These are phyloP conservation scores for Boletus sp. DNA, from an alignment of 768 basidiomycete genomes.

Conservation along the genomic window DNA sequence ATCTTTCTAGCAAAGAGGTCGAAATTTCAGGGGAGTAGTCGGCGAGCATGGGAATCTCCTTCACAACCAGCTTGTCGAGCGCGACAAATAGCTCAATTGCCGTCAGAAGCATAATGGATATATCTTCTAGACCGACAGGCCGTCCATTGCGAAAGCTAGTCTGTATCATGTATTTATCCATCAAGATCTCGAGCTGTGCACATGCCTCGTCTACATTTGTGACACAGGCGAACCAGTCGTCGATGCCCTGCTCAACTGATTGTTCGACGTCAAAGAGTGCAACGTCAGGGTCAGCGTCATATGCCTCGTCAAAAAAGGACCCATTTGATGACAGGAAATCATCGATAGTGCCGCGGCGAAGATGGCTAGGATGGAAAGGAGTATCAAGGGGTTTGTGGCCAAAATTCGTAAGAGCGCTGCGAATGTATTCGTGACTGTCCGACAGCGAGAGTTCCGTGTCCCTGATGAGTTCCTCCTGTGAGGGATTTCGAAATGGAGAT, in stretches of 20 bases:
- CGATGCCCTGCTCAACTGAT: slow-evolving; percentile 29
- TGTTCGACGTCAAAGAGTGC: slow-evolving; percentile 38
- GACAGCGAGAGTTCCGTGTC: slow-evolving; percentile 35
- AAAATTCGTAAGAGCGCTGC: slow-evolving; percentile 7
- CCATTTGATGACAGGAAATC: slow-evolving; percentile 15
- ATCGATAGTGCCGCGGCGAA: slow-evolving; percentile 5
- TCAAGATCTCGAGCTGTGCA: slow-evolving; percentile 17
- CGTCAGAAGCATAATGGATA: slow-evolving; percentile 39
- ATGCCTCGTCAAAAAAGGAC: slow-evolving; percentile 4
- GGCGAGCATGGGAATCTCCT: slow-evolving; percentile 22
- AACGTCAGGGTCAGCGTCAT: slow-evolving; percentile 5
- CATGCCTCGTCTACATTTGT: slow-evolving; percentile 7
- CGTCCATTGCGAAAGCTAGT: too few species aligned
- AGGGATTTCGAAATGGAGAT: slow-evolving; percentile 19
- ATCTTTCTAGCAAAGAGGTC: slow-evolving; percentile 8
- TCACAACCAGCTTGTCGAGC: slow-evolving; percentile 26
- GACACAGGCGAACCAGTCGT: slow-evolving; percentile 30
- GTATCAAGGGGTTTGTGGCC: accelerated
- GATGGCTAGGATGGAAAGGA: background rate
- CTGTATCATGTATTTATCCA: slow-evolving; percentile 25
- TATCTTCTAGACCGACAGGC: slow-evolving; percentile 25
- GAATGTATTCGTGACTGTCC: slow-evolving; percentile 28
- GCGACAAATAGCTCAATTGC: slow-evolving; percentile 34
- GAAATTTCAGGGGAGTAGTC: slow-evolving; percentile 33
- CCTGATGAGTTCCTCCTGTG: background rate